Conservation (phyloP, 305 asterid species). For the Rubia occidens region DNA sequence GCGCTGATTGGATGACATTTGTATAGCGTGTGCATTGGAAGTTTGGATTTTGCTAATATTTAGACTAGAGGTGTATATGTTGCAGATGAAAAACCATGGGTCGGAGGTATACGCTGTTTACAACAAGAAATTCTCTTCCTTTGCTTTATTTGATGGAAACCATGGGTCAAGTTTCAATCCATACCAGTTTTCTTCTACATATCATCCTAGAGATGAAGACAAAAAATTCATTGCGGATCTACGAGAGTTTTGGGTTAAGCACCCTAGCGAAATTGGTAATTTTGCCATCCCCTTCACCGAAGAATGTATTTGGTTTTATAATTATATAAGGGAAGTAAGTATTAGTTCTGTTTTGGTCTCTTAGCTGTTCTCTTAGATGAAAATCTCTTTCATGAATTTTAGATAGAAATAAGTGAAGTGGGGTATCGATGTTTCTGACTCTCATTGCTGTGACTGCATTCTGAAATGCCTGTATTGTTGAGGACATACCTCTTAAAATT, state of each 20-base stretch:
- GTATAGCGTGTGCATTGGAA: neutral
- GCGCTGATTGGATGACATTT: slow-evolving; percentile 2
- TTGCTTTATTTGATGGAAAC: slow-evolving; percentile 56
- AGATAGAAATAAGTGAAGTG: neutral
- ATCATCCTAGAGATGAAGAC: slow-evolving; percentile 43
- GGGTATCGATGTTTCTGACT: neutral
- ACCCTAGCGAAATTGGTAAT: slow-evolving; percentile 30
- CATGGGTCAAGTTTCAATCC: slow-evolving; percentile 30
- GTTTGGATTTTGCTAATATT: slow-evolving; percentile 1
- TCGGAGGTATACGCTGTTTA: slow-evolving; percentile 44
- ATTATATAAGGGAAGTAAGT: neutral
- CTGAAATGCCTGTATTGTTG: neutral
- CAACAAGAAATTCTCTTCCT: slow-evolving; percentile 58
- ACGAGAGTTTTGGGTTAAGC: slow-evolving; percentile 37
- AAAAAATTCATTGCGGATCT: slow-evolving; percentile 30
- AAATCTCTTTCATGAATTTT: neutral
- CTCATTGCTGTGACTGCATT: neutral
- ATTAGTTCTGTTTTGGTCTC: neutral
- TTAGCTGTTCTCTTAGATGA: neutral
- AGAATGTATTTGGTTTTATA: neutral
- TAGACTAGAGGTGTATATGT: neutral
- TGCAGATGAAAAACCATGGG: slow-evolving; percentile 44
- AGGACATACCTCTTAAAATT: no score
- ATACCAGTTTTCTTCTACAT: slow-evolving; percentile 45
- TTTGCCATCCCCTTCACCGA: neutral